phyloP scores from a whole-genome alignment of 2,329 filamentous ascomycete species.

The Neurospora sp. region DNA sequence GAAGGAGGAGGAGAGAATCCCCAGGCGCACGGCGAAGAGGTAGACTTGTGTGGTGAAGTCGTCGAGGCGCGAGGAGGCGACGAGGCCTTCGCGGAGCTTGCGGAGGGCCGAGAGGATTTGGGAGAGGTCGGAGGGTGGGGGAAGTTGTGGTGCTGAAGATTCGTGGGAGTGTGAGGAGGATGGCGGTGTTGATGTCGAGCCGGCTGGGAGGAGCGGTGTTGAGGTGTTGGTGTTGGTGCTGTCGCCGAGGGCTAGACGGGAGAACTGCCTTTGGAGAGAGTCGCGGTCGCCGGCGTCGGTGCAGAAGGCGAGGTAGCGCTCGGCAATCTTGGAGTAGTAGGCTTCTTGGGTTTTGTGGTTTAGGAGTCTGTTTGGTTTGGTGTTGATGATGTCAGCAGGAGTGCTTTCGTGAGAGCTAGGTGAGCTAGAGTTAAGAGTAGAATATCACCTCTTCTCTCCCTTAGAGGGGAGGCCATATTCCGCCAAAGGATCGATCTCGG shows the following conservation, averaged over 20 bases:
- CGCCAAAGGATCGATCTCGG: slow-evolving; percentile 68
- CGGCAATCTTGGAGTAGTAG: slow-evolving; percentile 80
- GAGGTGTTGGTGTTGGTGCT: background rate
- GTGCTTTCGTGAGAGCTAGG: background rate
- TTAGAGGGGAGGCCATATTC: slow-evolving; percentile 81
- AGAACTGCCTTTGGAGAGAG: slow-evolving; percentile 66
- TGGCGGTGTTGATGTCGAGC: slow-evolving; percentile 10
- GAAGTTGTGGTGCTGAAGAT: slow-evolving; percentile 7
- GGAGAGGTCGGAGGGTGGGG: slow-evolving; percentile 39
- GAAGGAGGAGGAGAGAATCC: slow-evolving; percentile 70
- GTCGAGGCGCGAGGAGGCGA: slow-evolving; percentile 66
- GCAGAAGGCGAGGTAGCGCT: slow-evolving; percentile 85
- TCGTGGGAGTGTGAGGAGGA: background rate
- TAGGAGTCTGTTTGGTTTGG: slow-evolving; percentile 34
- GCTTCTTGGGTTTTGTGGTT: slow-evolving; percentile 70
- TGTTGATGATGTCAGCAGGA: slow-evolving; percentile 1
- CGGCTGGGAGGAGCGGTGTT: slow-evolving; percentile 6
- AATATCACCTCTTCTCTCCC: slow-evolving; percentile 66
- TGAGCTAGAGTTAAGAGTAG: slow-evolving; percentile 1
- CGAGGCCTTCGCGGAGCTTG: slow-evolving; percentile 83
- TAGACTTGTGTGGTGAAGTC: slow-evolving; percentile 82
- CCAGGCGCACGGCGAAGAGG: slow-evolving; percentile 79
- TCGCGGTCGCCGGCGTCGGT: slow-evolving; percentile 61
- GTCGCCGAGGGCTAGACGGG: slow-evolving; percentile 41
- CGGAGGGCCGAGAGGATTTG: slow-evolving; percentile 75